phyloP scores from a whole-genome alignment of 2,329 filamentous ascomycete genomes.

The Phaeosphaeria sp. region DNA sequence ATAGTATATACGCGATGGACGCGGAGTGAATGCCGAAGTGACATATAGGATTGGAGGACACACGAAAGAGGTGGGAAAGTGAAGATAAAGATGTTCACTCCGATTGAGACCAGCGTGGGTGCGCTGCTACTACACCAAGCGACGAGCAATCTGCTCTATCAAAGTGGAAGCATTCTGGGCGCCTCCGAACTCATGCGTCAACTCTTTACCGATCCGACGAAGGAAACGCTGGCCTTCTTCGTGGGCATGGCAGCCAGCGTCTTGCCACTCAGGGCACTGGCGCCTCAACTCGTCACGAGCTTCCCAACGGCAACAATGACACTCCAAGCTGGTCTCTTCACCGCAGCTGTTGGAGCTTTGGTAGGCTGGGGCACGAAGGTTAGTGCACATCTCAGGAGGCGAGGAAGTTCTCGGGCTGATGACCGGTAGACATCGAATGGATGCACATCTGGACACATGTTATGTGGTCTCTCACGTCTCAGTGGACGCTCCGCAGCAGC shows the following conservation, averaged over 20 bases:
- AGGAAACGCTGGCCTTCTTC: conserved; percentile 55
- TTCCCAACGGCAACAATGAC: conserved; percentile 50
- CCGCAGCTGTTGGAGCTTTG: conserved; percentile 52
- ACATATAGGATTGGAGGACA: neutral
- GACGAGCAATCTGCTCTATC: conserved; percentile 57
- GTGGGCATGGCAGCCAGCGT: conserved; percentile 56
- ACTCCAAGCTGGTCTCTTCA: conserved; percentile 46
- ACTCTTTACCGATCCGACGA: conserved; percentile 49
- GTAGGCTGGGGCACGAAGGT: conserved; percentile 63
- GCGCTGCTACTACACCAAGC: conserved; percentile 60
- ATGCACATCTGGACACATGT: conserved; percentile 64
- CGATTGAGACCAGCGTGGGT: conserved; percentile 59
- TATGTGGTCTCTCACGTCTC: conserved; percentile 59
- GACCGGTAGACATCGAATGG: conserved; percentile 45
- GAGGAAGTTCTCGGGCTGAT: conserved; percentile 9
- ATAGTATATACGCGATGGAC: neutral
- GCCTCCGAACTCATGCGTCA: conserved; percentile 57
- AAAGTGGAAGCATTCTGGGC: conserved; percentile 61
- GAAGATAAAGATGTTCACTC: conserved; percentile 57
- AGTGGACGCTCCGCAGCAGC: conserved; percentile 59
- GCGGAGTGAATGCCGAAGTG: neutral
- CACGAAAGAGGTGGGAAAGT: neutral
- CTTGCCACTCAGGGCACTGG: conserved; percentile 49
- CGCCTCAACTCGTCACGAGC: conserved; percentile 54
- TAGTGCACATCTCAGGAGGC: conserved; percentile 5